Evolutionary conservation across 1,284 basidiomycete species (phyloP), one percentile per base, ranked within the genome.

Genomic region (Pascua sp.): DNA sequence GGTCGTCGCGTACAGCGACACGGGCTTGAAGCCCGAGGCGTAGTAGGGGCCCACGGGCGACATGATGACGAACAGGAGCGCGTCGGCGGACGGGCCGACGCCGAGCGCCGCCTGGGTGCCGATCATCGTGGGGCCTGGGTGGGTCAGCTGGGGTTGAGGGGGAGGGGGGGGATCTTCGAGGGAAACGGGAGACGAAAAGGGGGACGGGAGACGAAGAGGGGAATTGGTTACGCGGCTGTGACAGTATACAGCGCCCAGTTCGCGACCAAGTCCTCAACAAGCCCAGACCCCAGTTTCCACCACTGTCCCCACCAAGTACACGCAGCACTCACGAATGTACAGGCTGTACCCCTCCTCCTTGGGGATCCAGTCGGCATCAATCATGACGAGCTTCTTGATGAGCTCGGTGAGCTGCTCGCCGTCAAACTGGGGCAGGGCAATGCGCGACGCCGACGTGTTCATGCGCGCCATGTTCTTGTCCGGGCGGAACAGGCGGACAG

Each of bases 31-130:
- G 10, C 95, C 95, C 42, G 87, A 69, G 47, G 91, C 86, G 77
- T 95, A 98, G 78, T 98, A 99, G 2, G 95, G 94, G 15, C 94
- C 93, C 32, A 92, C 91, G 42, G 92, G 93, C 66, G 87, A 90
- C 73, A 87, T 87, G 69, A 98, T 98, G 55, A 98, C 93, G 72
- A 92, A 98, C 39, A 98, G 84, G 15, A 98, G 83, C 0, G 94
- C 93, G 65, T 95, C 89, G 52, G 82, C 85, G 1, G 91, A 89
- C 8, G 94, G 91, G 51, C 86, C 83, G 40, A 98, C 90, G 39
- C 95, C 93, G 47, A 98, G 84, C 0, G 88, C 86, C 49, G 84
- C 85, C 68, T 96, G 91, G 4, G 90, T 96, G 38, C 92, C 95
- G 65, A 98, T 98, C 68, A 83, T 69, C 11, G 81, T 81, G 8